A percentile compares a stretch with the other conserved stretches of the same genome.
Conservation (phyloP, 768 basidiomycete species). For the Agrocybe chaxingu region DNA sequence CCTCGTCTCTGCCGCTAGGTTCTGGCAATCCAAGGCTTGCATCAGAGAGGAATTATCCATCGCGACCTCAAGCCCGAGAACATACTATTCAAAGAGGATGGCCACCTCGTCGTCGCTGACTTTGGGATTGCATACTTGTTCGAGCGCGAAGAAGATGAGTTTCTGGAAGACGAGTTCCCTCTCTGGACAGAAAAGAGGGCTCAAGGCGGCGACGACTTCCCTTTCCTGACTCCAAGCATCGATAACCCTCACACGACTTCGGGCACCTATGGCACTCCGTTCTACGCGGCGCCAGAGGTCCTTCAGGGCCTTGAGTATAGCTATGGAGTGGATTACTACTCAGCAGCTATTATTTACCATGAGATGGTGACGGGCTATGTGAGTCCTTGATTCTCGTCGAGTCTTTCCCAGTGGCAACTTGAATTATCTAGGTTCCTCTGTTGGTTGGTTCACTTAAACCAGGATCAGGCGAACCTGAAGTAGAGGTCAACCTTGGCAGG, state of each 20-base stretch:
- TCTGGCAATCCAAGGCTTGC: constrained; percentile 15
- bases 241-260: constrained; percentile 16
- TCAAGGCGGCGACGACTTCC: constrained; percentile 14
- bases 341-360: constrained; percentile 17
- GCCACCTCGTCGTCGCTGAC: constrained; percentile 17
- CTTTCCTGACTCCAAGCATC: constrained; percentile 14
- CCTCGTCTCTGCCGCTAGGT: constrained; percentile 5
- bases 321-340: constrained; percentile 21
- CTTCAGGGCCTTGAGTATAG: constrained; percentile 78
- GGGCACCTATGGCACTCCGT: constrained; percentile 75
- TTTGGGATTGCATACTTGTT: constrained; percentile 58
- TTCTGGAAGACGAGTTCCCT: constrained; percentile 17
- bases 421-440: constrained; percentile 4
- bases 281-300: constrained; percentile 95
- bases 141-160: constrained; percentile 52
- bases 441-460: background rate
- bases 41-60: constrained; percentile 64
- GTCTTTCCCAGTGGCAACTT: background rate
- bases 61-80: constrained; percentile 98
- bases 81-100: constrained; percentile 56
- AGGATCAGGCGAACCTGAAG: constrained; percentile 1
- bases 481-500: constrained; percentile 9
- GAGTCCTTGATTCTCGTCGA: background rate
- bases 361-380: constrained; percentile 21
- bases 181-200: constrained; percentile 11